Evolutionary conservation across 2,329 filamentous ascomycete species (phyloP), one percentile per base, ranked within the genome.

Genomic region (Didymella segeticola): DNA sequence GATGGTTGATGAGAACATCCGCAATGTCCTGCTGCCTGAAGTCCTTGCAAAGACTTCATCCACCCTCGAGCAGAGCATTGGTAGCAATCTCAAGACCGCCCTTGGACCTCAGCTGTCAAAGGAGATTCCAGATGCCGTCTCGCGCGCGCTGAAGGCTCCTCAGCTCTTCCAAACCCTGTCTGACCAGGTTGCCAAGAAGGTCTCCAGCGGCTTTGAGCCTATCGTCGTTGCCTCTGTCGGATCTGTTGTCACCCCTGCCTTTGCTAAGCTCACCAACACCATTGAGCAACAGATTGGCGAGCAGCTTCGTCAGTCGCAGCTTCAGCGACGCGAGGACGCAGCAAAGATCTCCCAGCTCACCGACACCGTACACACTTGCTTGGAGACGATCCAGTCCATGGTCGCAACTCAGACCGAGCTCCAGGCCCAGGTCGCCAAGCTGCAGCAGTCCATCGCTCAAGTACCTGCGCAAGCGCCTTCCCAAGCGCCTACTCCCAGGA

Each of bases 1-100:
- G 56, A 90, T 96, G 62, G 87, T 96, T 43, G 84, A 86, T 39
- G 83, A 86, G 41, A 89, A 89, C 72, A 90, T 96, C 61, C 84
- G 90, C 57, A 82, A 86, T 49, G 82, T 86, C 12, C 85, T 97
- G 37, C 80, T 96, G 46, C 93, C 95, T 10, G 81, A 87, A 26
- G 79, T 98, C 51, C 83, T 86, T 33, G 83, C 87, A 45, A 81
- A 87, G 34, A 86, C 90, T 12, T 82, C 85, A 37, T 84, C 86
- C 57, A 83, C 88, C 4, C 81, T 96, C 23, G 84, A 88, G 48
- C 87, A 89, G 57, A 86, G 90, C 69, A 80, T 98, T 20, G 83
- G 85, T 50, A 82, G 84, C 59, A 86, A 86, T 56, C 77, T 97
- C 49, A 83, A 85, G 60, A 82, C 85, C 42, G 83, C 89, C 46